Evolutionary conservation across 495 filamentous ascomycete species (phyloP).

Genomic region (Neurospora pannonica): DNA sequence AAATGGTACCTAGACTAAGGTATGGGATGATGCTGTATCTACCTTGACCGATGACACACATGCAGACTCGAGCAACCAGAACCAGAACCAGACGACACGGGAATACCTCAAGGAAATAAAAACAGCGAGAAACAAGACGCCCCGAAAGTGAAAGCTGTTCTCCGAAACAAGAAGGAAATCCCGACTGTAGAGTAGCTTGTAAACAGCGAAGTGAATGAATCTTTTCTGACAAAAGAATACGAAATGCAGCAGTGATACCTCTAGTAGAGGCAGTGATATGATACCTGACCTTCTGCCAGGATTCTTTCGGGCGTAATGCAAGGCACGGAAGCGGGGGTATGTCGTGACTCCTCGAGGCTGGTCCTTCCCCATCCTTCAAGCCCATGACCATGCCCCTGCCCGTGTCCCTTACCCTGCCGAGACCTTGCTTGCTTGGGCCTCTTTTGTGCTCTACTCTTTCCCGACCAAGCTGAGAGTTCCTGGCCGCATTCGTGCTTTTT

Average conservation of each 20-base stretch:
- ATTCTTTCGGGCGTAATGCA: not conserved
- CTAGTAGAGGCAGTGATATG: not conserved
- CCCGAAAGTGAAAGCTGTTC: not conserved
- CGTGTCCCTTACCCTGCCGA: not conserved
- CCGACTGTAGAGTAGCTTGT: not conserved
- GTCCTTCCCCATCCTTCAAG: not conserved
- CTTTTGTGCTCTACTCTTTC: not conserved
- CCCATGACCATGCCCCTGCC: not conserved
- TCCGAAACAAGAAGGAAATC: not conserved
- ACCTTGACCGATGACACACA: not conserved
- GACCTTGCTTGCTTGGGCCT: not conserved
- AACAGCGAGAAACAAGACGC: not conserved
- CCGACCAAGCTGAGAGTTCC: not conserved
- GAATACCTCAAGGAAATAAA: not conserved
- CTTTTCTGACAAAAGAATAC: not conserved
- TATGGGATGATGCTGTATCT: not conserved
- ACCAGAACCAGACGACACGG: not conserved
- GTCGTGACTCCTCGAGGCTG: not conserved
- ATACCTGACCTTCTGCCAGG: not conserved
- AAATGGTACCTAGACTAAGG: not conserved
- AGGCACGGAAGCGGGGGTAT: not conserved
- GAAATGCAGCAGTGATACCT: not conserved
- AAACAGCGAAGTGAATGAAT: not conserved
- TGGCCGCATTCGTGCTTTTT: not conserved
- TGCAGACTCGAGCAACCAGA: not conserved